Percentiles rank a stretch among this genome's conserved stretches.
Conservation (phyloP, 2,329 filamentous ascomycete species). For the Macroventuria anomochaeta region DNA sequence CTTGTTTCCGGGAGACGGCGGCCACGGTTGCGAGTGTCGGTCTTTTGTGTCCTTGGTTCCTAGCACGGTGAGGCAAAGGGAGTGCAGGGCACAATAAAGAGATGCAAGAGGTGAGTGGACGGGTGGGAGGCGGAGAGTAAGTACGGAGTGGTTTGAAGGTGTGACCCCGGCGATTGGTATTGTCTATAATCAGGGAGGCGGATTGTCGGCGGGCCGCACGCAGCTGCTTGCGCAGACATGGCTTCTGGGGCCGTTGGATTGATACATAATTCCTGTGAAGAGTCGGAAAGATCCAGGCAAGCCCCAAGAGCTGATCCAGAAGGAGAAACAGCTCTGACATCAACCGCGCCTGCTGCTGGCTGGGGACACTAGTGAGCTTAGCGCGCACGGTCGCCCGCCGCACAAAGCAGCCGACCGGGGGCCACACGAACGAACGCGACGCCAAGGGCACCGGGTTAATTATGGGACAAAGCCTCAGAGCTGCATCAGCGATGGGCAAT, state of each 20-base stretch:
- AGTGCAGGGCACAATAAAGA: conserved; percentile 29
- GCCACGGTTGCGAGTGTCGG: conserved; percentile 21
- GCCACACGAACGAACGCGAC: conserved; percentile 17
- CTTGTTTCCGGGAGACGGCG: conserved; percentile 32
- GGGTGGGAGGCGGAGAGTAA: conserved; percentile 21
- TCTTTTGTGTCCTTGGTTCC: conserved; percentile 5
- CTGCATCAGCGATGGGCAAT: conserved; percentile 14
- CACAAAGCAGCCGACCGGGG: conserved; percentile 11
- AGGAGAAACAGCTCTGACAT: conserved; percentile 48
- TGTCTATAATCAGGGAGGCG: conserved; percentile 21
- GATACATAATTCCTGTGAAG: conserved; percentile 50
- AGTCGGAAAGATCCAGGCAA: conserved; percentile 49
- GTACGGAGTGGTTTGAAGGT: conserved; percentile 4
- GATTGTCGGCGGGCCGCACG: conserved; percentile 38
- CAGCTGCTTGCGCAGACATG: conserved; percentile 42
- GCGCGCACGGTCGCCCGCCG: conserved; percentile 15
- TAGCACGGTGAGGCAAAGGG: conserved; percentile 26
- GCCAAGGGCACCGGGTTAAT: conserved; percentile 27
- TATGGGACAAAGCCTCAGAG: conserved; percentile 29
- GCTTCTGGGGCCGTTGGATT: conserved; percentile 48
- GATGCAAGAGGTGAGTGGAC: conserved; percentile 12
- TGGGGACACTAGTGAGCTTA: conserved; percentile 9
- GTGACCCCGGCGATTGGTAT: conserved; percentile 12
- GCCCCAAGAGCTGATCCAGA: conserved; percentile 50
- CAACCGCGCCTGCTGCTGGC: conserved; percentile 40